phyloP scores from a whole-genome alignment of 176 grass and related monocot species.

The Ensete glaucum region DNA sequence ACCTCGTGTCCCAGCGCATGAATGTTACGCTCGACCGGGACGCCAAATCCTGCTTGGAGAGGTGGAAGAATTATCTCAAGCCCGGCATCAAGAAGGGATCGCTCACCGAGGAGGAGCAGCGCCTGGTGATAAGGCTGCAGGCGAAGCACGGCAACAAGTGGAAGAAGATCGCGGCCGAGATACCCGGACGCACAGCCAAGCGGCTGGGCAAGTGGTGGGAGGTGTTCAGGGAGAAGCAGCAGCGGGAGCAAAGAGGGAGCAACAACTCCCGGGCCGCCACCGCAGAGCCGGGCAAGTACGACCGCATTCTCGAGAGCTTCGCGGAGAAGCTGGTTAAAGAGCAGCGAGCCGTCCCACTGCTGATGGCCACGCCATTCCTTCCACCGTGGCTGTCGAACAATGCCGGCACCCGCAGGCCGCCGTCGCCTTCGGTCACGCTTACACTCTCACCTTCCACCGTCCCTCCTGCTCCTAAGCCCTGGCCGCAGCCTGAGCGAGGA shows the following conservation, averaged over 20 bases:
- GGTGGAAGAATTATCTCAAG: constrained; percentile 98
- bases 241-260: constrained; percentile 51
- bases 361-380: constrained; percentile 70
- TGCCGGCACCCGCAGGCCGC: constrained; percentile 21
- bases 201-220: constrained; percentile 99
- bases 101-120: constrained; percentile 90
- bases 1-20: constrained; percentile 89
- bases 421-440: constrained; percentile 38
- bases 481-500: constrained; percentile 8
- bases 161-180: constrained; percentile 95
- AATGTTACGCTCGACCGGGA: constrained; percentile 64
- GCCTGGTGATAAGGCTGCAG: constrained; percentile 67
- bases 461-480: constrained; percentile 8
- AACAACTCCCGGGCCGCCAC: constrained; percentile 38
- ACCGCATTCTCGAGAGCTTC: constrained; percentile 89
- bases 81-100: constrained; percentile 91
- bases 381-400: constrained; percentile 67
- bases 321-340: constrained; percentile 92
- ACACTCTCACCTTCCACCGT: constrained; percentile 24
- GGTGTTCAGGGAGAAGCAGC: constrained; percentile 97
- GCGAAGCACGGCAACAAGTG: constrained; percentile 99
- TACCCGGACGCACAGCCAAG: constrained; percentile 78
- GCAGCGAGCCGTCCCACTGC: constrained; percentile 21
- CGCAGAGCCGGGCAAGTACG: constrained; percentile 58
- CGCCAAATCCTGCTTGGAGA: constrained; percentile 91